Evolutionary conservation across 768 basidiomycete species (phyloP).

Genomic region (Boletus reticuloceps): DNA sequence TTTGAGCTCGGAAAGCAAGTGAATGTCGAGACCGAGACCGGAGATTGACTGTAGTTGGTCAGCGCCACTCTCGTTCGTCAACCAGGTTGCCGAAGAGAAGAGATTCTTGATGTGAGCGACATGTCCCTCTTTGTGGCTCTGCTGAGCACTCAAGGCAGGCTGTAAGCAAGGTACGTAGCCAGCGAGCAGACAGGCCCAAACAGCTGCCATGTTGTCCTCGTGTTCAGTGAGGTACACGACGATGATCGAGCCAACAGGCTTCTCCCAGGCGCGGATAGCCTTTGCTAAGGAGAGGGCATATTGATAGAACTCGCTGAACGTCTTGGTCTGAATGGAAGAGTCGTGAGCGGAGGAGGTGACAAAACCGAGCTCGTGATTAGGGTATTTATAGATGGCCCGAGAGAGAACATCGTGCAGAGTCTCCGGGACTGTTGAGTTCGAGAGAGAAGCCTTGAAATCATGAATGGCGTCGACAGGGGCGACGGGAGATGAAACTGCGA

Average conservation of each 20-base stretch:
- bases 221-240: conserved; percentile 32
- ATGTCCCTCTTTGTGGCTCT: conserved; percentile 30
- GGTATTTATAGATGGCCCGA: conserved; percentile 20
- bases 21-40: conserved; percentile 25
- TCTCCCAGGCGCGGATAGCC: conserved; percentile 23
- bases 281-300: conserved; percentile 18
- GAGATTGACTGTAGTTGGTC: conserved; percentile 24
- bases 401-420: conserved; percentile 25
- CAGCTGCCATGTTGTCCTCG: conserved; percentile 33
- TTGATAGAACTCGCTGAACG: conserved; percentile 21
- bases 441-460: conserved; percentile 16
- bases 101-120: conserved; percentile 29
- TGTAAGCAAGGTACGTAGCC: conserved; percentile 33
- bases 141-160: conserved; percentile 33
- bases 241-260: conserved; percentile 25
- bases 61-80: conserved; percentile 28
- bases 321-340: conserved; percentile 26
- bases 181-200: conserved; percentile 32
- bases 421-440: conserved; percentile 1
- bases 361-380: conserved; percentile 25
- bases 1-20: conserved; percentile 22
- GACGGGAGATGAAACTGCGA: conserved; percentile 8
- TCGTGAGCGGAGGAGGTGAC: conserved; percentile 30
- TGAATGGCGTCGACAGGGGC: conserved; percentile 8
- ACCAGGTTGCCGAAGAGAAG: conserved; percentile 30